A percentile compares a stretch with the other conserved stretches of the same genome.
These are phyloP conservation scores for Pleurostoma richardsiae DNA, from an alignment of 2,329 filamentous ascomycete species.

Conservation along the genomic window DNA sequence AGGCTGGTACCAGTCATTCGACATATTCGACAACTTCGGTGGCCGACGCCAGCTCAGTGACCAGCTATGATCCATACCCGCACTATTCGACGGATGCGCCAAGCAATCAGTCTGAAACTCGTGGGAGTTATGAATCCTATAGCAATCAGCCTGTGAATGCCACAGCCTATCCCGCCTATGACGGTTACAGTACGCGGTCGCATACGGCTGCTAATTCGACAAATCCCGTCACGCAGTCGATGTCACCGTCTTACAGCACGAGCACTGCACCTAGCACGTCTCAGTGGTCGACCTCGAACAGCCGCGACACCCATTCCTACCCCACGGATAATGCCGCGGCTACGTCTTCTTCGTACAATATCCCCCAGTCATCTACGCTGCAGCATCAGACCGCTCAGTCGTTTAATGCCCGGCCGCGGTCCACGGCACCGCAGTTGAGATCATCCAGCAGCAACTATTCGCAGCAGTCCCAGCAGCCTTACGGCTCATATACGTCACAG, in stretches of 20 bases:
- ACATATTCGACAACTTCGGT: too few species aligned
- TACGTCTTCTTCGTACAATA: constrained; percentile 11
- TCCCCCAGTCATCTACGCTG: constrained; percentile 13
- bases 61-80: constrained; percentile 23
- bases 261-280: constrained; percentile 14
- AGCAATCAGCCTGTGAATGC: constrained; percentile 9
- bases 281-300: constrained; percentile 19
- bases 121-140: constrained; percentile 17
- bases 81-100: constrained; percentile 13
- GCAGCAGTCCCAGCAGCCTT: constrained; percentile 18
- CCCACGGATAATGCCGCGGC: constrained; percentile 17
- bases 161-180: constrained; percentile 13
- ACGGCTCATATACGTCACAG: constrained; percentile 19
- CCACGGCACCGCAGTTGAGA: constrained; percentile 14
- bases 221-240: constrained; percentile 15
- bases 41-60: background rate
- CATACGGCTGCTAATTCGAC: constrained; percentile 2
- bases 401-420: constrained; percentile 18
- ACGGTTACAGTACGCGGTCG: constrained; percentile 16
- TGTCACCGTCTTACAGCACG: constrained; percentile 20
- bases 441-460: constrained; percentile 15
- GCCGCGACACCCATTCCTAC: constrained; percentile 18
- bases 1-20: too few species aligned
- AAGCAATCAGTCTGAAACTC: constrained; percentile 9
- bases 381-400: constrained; percentile 10